Evolutionary conservation across 768 basidiomycete species (phyloP), one percentile per base, ranked within the genome.

Genomic region (Leccinum disarticulatum): DNA sequence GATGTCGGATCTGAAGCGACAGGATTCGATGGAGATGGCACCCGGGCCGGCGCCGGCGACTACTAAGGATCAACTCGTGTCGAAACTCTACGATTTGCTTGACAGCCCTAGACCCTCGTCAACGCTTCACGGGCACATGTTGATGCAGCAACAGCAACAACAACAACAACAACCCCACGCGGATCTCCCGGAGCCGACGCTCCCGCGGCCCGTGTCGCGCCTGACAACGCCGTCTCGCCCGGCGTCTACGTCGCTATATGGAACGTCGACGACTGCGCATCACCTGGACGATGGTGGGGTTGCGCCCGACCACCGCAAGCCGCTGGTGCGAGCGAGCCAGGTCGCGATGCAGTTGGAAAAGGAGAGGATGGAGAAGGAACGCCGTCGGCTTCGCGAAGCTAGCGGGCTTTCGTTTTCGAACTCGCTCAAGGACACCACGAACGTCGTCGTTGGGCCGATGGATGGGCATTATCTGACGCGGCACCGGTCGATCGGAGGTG

Each of bases 261-360:
- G 68, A 4, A 62, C 64, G 51, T 64, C 68, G 13, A 58, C 52
- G n/a, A 7, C 64, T 0, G 53, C 52, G 27, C 66, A 62, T 13
- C 49, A 65, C 30, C 43, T 61, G 4, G 65, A 69, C 1, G 67
- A 70, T 3, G 38, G 38, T 17, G 38, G 38, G 46, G 46, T 13
- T 17, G 55, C 30, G 28, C 30, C 57, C 1, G 68, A 70, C 25
- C 60, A 69, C 35, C 68, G 69, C 8, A 38, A 38, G 51, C 70
- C 70, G 38, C 52, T 80, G 28, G 82, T 81, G 25, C 77, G 78
- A 54, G 84, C 84, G 10, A 85, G 83, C 58, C 77, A 77, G 41
- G 81, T 77, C 52, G 84, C 84, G 5, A 77, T 80, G 74, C 82
- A 79, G 15, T 66, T 83, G 27, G 83, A 84, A 66, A 81, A 76